These are phyloP conservation scores for Hansenula lynferdii DNA, from an alignment of 1,139 yeast species.

Conservation along the genomic window DNA sequence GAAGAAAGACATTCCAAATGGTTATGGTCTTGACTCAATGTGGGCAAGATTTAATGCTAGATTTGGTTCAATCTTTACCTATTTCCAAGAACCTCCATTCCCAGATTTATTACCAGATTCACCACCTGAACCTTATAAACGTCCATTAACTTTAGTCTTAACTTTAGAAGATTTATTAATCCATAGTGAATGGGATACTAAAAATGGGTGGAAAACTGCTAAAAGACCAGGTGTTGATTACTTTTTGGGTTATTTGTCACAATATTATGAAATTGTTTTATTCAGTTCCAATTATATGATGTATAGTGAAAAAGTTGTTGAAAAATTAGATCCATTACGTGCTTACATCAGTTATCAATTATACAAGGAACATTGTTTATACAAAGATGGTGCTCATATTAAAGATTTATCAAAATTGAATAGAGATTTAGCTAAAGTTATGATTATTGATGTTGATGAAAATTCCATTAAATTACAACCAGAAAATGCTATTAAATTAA, in stretches of 20 bases:
- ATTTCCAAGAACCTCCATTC: slow-evolving; percentile 91
- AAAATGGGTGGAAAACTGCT: slow-evolving; percentile 97
- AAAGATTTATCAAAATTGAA: slow-evolving; percentile 85
- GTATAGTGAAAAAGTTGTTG: slow-evolving; percentile 79
- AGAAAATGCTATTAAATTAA: slow-evolving; percentile 80
- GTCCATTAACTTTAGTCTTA: slow-evolving; percentile 86
- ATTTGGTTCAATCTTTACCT: slow-evolving; percentile 69
- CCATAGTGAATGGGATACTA: slow-evolving; percentile 89
- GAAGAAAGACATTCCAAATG: slow-evolving; percentile 53
- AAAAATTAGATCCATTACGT: slow-evolving; percentile 88
- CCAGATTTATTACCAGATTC: slow-evolving; percentile 90
- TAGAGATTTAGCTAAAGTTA: slow-evolving; percentile 80
- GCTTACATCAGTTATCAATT: slow-evolving; percentile 85
- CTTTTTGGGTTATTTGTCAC: slow-evolving; percentile 89
- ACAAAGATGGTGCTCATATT: slow-evolving; percentile 79
- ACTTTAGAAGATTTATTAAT: slow-evolving; percentile 86
- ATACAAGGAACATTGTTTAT: slow-evolving; percentile 82
- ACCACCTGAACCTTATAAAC: slow-evolving; percentile 88
- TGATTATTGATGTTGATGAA: slow-evolving; percentile 74
- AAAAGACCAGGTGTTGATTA: slow-evolving; percentile 98
- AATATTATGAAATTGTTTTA: slow-evolving; percentile 91
- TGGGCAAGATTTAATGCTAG: slow-evolving; percentile 68
- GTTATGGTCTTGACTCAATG: slow-evolving; percentile 63
- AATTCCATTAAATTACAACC: slow-evolving; percentile 81
- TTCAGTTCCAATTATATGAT: slow-evolving; percentile 84